phyloP scores from a whole-genome alignment of 1,139 yeast genomes.

The Hyphopichia khmerensis region DNA sequence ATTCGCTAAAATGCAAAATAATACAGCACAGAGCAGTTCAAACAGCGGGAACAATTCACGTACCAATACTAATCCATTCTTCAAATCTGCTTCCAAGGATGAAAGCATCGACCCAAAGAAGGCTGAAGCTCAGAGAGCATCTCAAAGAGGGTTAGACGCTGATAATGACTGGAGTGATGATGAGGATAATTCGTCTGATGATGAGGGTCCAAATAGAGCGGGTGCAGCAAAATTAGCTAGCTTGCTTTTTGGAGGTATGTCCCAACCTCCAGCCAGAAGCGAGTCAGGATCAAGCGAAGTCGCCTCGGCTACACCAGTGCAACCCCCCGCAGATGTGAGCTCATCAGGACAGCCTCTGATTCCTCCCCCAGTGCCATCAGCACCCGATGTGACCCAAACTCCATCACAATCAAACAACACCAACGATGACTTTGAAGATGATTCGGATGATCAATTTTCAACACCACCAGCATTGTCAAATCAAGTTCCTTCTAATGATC shows the following conservation, averaged over 20 bases:
- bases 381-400: slow-evolving; percentile 2
- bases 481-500: slow-evolving; percentile 17
- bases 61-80: slow-evolving; percentile 41
- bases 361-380: not conserved
- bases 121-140: slow-evolving; percentile 61
- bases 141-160: slow-evolving; percentile 58
- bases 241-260: slow-evolving; percentile 62
- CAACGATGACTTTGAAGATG: not conserved
- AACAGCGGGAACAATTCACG: slow-evolving; percentile 7
- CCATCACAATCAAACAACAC: slow-evolving; percentile 9
- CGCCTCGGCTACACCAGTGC: slow-evolving; percentile 15
- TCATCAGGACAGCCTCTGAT: no score
- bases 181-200: slow-evolving; percentile 53
- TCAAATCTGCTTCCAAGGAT: slow-evolving; percentile 36
- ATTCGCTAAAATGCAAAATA: slow-evolving; percentile 28
- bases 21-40: slow-evolving; percentile 6
- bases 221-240: slow-evolving; percentile 67
- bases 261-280: slow-evolving; percentile 36
- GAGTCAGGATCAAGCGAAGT: slow-evolving; percentile 10
- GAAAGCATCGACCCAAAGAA: slow-evolving; percentile 49
- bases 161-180: slow-evolving; percentile 62
- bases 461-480: slow-evolving; percentile 14
- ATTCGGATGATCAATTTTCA: slow-evolving; percentile 8
- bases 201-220: slow-evolving; percentile 45
- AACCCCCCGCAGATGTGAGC: slow-evolving; percentile 6